phyloP scores from a whole-genome alignment of 2,329 filamentous ascomycete species.

The Ceratocystis variospora region DNA sequence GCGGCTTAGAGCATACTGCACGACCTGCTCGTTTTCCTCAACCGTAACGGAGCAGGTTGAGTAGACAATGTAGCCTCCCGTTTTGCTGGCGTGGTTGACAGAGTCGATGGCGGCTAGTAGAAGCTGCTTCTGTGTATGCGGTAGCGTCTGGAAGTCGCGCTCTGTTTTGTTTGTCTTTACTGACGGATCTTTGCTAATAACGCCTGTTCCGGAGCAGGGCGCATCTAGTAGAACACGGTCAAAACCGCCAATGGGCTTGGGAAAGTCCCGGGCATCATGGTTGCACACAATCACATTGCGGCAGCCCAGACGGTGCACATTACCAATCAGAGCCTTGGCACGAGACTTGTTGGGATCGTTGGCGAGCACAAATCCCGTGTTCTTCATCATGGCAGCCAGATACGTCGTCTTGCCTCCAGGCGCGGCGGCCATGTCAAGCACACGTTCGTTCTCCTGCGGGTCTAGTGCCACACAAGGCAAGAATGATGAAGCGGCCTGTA shows the following conservation, averaged over 20 bases:
- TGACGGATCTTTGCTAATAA: constrained; percentile 90
- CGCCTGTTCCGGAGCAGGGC: constrained; percentile 90
- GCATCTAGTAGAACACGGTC: constrained; percentile 89
- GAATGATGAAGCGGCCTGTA: constrained; percentile 93
- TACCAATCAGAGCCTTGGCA: constrained; percentile 94
- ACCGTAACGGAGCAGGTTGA: constrained; percentile 91
- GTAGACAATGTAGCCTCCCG: constrained; percentile 90
- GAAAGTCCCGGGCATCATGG: constrained; percentile 89
- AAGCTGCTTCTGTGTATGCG: constrained; percentile 89
- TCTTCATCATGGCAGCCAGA: constrained; percentile 90
- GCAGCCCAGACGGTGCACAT: constrained; percentile 86
- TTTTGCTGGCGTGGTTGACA: constrained; percentile 79
- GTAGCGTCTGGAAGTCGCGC: constrained; percentile 82
- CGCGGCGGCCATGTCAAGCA: constrained; percentile 88
- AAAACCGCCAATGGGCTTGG: constrained; percentile 86
- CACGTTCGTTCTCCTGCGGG: constrained; percentile 80
- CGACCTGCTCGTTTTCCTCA: constrained; percentile 80
- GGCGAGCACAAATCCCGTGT: constrained; percentile 87
- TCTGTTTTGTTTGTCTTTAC: constrained; percentile 99
- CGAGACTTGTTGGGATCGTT: constrained; percentile 92
- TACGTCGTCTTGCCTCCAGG: constrained; percentile 95
- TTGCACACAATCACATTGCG: constrained; percentile 93
- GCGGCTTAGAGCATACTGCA: constrained; percentile 83
- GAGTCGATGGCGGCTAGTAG: constrained; percentile 88
- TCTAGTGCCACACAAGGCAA: constrained; percentile 94